phyloP scores from a whole-genome alignment of 768 basidiomycete species.

The Boletellus emodensis region DNA sequence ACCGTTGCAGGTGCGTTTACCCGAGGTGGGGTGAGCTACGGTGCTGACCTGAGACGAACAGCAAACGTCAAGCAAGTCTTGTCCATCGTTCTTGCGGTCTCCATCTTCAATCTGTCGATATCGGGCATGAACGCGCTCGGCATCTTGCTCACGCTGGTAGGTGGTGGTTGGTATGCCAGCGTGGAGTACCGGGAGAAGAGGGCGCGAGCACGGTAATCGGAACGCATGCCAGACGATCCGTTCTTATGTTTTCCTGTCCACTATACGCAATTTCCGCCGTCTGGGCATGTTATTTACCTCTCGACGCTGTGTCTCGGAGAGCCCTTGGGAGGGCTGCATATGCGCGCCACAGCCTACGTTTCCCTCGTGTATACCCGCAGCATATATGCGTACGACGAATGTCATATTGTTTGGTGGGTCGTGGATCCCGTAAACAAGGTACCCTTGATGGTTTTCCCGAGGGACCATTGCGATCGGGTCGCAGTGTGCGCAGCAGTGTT shows the following conservation, averaged over 20 bases:
- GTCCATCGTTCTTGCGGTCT: conserved; percentile 80
- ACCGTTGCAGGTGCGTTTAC: conserved; percentile 70
- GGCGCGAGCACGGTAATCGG: conserved; percentile 15
- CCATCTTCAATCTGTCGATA: conserved; percentile 80
- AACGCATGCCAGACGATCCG: background rate
- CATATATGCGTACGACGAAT: background rate
- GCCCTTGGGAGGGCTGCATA: background rate
- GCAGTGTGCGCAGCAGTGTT: no score
- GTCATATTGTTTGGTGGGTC: background rate
- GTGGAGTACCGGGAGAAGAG: conserved; percentile 58
- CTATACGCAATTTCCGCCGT: background rate
- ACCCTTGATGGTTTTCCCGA: no score
- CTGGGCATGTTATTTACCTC: background rate
- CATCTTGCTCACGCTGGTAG: conserved; percentile 76
- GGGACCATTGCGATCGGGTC: no score
- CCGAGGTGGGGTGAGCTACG: conserved; percentile 1
- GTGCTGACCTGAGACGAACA: conserved; percentile 27
- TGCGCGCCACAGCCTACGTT: conserved; percentile 4
- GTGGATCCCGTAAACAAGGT: no score
- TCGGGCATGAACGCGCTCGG: conserved; percentile 77
- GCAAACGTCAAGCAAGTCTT: conserved; percentile 93
- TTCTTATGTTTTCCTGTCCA: background rate
- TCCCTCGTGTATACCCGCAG: background rate
- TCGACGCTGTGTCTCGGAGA: background rate
- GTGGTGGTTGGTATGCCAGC: conserved; percentile 78